A percentile compares a stretch with the other conserved stretches of the same genome.
phyloP scores from a whole-genome alignment of 202 grass and related monocot genomes.

The Setaria viridis region DNA sequence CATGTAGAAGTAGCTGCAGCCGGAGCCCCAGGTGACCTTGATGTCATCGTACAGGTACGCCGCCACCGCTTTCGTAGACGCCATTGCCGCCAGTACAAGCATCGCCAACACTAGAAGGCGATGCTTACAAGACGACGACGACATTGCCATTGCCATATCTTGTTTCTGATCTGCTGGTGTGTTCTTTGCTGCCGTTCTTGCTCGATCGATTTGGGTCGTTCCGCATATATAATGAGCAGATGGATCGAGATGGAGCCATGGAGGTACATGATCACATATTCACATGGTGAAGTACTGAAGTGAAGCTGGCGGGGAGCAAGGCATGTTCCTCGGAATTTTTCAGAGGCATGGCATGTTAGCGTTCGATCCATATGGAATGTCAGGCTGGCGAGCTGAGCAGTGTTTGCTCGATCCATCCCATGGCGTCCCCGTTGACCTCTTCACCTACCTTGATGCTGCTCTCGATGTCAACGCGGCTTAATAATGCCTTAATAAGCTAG shows the following conservation, averaged over 20 bases:
- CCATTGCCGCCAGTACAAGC: not conserved
- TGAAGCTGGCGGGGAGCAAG: not conserved
- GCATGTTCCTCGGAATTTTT: constrained; percentile 41
- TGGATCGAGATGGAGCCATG: not conserved
- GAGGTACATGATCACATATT: not conserved
- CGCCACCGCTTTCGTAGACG: not conserved
- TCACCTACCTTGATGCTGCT: not conserved
- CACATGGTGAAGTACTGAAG: not conserved
- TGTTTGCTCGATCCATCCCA: not conserved
- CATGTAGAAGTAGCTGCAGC: constrained; percentile 49
- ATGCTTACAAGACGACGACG: not conserved
- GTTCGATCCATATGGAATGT: constrained; percentile 26
- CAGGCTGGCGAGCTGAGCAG: not conserved
- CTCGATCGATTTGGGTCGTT: not conserved
- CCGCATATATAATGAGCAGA: constrained; percentile 7
- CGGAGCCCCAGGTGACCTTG: constrained; percentile 18
- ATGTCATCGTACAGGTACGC: constrained; percentile 28
- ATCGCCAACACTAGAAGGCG: not conserved
- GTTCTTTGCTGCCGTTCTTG: not conserved
- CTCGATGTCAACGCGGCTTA: not conserved
- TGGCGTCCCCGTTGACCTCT: constrained; percentile 33
- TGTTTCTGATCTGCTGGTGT: not conserved
- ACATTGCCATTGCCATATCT: too few species aligned
- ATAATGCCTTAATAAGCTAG: too few species aligned
- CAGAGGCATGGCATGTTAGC: constrained; percentile 33